Evolutionary conservation across 2,329 filamentous ascomycete genomes (phyloP).

Genomic region (Fusarium sp.): DNA sequence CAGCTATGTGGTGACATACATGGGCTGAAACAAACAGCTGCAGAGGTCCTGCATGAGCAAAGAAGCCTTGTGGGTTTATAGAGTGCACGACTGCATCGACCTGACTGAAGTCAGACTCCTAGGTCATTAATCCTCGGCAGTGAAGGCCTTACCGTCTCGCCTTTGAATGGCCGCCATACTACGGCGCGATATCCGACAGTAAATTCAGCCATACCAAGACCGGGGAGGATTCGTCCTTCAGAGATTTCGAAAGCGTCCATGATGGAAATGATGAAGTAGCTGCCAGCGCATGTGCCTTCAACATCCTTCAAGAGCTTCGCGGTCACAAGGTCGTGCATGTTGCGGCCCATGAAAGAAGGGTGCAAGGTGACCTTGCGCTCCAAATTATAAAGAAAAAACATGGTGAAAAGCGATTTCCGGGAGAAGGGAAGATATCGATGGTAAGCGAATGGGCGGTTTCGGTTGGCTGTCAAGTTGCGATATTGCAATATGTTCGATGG

Average conservation of each 20-base stretch:
- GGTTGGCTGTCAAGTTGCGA: background rate
- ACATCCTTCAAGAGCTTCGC: constrained; percentile 91
- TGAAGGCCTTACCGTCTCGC: constrained; percentile 81
- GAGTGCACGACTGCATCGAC: constrained; percentile 93
- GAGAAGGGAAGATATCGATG: constrained; percentile 17
- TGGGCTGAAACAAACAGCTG: constrained; percentile 83
- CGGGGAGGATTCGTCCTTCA: constrained; percentile 89
- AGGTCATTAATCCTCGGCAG: constrained; percentile 23
- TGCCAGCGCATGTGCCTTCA: constrained; percentile 93
- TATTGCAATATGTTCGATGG: background rate
- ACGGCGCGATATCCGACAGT: constrained; percentile 95
- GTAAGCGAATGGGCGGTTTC: background rate
- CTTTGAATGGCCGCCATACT: constrained; percentile 97
- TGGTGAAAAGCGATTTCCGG: constrained; percentile 50
- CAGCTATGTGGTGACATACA: constrained; percentile 62
- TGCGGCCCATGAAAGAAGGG: constrained; percentile 94
- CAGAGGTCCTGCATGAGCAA: constrained; percentile 81
- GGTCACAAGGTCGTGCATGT: constrained; percentile 91
- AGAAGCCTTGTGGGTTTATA: constrained; percentile 93
- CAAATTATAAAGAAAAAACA: constrained; percentile 99
- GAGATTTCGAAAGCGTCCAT: constrained; percentile 97
- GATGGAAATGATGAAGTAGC: constrained; percentile 97
- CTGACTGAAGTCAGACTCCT: constrained; percentile 59
- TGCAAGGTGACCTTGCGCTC: constrained; percentile 95
- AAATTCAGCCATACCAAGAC: constrained; percentile 92